phyloP scores from a whole-genome alignment of 202 grass and related monocot genomes.

The Panicum virgatum region DNA sequence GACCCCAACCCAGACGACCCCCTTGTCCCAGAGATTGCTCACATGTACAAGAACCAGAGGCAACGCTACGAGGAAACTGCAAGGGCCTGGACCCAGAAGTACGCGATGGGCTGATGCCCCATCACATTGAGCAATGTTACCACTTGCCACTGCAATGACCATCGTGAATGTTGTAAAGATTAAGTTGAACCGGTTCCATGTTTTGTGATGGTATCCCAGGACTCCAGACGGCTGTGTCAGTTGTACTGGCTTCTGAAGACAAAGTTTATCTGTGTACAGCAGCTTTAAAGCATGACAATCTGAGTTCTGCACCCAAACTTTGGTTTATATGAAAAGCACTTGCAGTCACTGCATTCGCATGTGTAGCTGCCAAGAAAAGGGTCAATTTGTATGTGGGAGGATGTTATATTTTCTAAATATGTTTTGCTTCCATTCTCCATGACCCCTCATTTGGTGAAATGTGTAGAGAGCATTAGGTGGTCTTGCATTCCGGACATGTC shows the following conservation, averaged over 20 bases:
- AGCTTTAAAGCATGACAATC: not conserved
- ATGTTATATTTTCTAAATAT: conserved; percentile 9
- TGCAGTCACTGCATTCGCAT: not conserved
- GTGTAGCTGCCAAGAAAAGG: conserved; percentile 1
- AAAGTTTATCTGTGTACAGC: conserved; percentile 32
- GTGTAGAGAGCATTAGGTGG: not conserved
- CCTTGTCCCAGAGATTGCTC: conserved; percentile 80
- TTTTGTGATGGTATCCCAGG: not conserved
- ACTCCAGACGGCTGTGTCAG: not conserved
- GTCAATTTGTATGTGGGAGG: not conserved
- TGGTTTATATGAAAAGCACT: conserved; percentile 22
- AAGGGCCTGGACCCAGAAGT: conserved; percentile 83
- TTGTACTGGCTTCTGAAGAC: conserved; percentile 14
- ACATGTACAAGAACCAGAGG: conserved; percentile 82
- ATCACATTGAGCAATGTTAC: not conserved
- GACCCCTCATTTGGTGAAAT: not conserved
- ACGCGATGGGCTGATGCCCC: conserved; percentile 60
- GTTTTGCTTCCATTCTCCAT: not conserved
- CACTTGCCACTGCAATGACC: not conserved
- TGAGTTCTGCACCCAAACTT: conserved; percentile 9
- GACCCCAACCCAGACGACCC: conserved; percentile 85
- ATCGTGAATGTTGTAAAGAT: not conserved
- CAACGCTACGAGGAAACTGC: conserved; percentile 74
- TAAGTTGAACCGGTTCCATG: not conserved
- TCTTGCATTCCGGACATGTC: not conserved